phyloP scores from a whole-genome alignment of 2,329 filamentous ascomycete species.

The Nemania abortiva region DNA sequence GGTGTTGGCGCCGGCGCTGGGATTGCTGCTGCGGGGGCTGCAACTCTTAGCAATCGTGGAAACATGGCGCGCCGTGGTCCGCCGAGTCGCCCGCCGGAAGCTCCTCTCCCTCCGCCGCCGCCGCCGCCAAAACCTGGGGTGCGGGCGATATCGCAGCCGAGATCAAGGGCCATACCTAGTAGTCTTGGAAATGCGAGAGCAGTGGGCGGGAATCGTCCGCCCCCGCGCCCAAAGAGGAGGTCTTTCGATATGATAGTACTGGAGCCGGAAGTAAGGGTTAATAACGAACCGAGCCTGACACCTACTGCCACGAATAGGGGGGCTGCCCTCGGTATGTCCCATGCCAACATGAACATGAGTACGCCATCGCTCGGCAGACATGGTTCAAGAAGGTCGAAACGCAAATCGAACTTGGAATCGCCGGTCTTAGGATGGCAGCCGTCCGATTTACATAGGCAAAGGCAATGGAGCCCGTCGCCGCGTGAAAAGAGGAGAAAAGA shows the following conservation, averaged over 20 bases:
- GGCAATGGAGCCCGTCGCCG: neutral
- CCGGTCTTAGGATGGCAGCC: constrained; percentile 33
- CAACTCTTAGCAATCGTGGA: neutral
- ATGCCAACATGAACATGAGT: constrained; percentile 22
- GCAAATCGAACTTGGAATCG: constrained; percentile 9
- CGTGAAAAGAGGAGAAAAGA: neutral
- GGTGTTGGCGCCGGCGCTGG: neutral
- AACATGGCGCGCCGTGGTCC: constrained; percentile 31
- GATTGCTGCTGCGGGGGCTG: neutral
- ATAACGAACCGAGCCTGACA: neutral
- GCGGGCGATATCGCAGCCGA: constrained; percentile 10
- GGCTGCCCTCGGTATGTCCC: constrained; percentile 21
- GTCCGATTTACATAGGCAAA: neutral
- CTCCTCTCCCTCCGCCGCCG: constrained; percentile 43
- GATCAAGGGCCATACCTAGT: neutral
- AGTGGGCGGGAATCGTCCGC: neutral
- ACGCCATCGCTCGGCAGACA: constrained; percentile 32
- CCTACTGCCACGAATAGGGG: neutral
- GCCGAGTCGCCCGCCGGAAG: constrained; percentile 16
- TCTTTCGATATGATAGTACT: constrained; percentile 38
- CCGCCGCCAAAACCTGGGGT: neutral
- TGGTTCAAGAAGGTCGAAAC: constrained; percentile 29
- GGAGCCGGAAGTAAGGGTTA: neutral
- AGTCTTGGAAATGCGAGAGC: neutral
- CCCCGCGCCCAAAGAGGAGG: constrained; percentile 33